Evolutionary conservation across 805 yeast species (phyloP).

Genomic region (Kockiozyma suomiensis): DNA sequence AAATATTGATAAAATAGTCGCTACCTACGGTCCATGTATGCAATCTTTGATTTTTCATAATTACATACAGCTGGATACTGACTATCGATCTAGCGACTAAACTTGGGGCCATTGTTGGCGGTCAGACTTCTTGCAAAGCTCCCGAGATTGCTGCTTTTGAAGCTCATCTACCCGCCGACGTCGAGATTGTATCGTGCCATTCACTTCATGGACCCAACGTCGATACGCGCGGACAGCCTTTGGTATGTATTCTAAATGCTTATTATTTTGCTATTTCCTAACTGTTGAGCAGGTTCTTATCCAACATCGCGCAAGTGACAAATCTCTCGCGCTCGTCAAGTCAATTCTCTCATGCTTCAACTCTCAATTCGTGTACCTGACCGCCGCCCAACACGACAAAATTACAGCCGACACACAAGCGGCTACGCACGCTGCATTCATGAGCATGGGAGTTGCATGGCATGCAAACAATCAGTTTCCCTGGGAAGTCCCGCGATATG

Average conservation of each 20-base stretch:
- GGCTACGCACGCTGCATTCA: slow-evolving; percentile 95
- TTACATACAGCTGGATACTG: background rate
- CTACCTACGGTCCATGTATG: slow-evolving; percentile 70
- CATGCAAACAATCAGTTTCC: slow-evolving; percentile 79
- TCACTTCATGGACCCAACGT: slow-evolving; percentile 95
- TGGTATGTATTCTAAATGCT: slow-evolving; percentile 47
- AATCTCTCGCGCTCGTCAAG: slow-evolving; percentile 63
- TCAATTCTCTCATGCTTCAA: slow-evolving; percentile 68
- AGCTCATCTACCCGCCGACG: slow-evolving; percentile 69
- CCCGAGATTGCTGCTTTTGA: slow-evolving; percentile 91
- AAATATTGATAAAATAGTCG: slow-evolving; percentile 70
- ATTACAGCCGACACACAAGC: slow-evolving; percentile 99
- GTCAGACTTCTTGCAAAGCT: slow-evolving; percentile 93
- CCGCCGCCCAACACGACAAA: slow-evolving; percentile 87
- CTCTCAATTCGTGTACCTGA: slow-evolving; percentile 73
- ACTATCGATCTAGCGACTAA: slow-evolving; percentile 55
- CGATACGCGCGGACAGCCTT: slow-evolving; percentile 86
- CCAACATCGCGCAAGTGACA: slow-evolving; percentile 64
- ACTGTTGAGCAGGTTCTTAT: slow-evolving; percentile 52
- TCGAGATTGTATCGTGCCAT: slow-evolving; percentile 82
- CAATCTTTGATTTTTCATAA: background rate
- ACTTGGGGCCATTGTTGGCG: slow-evolving; percentile 90
- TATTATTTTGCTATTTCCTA: background rate
- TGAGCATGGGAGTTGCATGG: slow-evolving; percentile 98
- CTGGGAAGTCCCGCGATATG: slow-evolving; percentile 82